Evolutionary conservation across 768 basidiomycete species (phyloP).

Genomic region (Postia placenta): DNA sequence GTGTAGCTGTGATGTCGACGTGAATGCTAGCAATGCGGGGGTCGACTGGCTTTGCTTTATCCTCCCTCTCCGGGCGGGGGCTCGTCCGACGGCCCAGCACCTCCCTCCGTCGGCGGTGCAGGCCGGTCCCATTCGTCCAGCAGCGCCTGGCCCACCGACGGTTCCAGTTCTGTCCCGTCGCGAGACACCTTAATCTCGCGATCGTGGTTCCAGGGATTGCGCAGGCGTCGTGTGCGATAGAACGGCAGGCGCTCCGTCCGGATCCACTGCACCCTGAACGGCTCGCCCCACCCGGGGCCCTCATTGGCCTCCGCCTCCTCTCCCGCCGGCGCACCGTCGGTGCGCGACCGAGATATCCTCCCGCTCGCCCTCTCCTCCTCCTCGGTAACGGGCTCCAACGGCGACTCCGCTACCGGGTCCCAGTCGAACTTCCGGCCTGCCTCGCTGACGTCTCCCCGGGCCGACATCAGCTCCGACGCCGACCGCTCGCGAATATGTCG

Average conservation of each 20-base stretch:
- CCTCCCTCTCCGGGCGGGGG: background rate
- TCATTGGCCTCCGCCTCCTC: constrained; percentile 11
- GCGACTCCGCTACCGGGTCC: constrained; percentile 1
- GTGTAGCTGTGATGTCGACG: no score
- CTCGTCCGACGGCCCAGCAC: constrained; percentile 1
- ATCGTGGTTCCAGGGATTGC: constrained; percentile 92
- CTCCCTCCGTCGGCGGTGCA: constrained; percentile 12
- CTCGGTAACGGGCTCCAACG: constrained; percentile 16
- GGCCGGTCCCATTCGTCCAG: constrained; percentile 62
- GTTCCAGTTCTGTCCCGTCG: constrained; percentile 92
- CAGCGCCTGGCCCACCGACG: constrained; percentile 58
- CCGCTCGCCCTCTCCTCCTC: constrained; percentile 17
- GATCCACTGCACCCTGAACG: constrained; percentile 84
- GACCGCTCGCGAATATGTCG: constrained; percentile 25
- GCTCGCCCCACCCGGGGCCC: constrained; percentile 54
- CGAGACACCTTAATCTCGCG: constrained; percentile 76
- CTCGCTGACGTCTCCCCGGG: background rate
- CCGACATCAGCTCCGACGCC: constrained; percentile 1
- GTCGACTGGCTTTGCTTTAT: no score
- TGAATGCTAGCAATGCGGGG: no score
- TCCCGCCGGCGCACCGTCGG: constrained; percentile 11
- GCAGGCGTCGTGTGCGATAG: constrained; percentile 65
- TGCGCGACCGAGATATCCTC: constrained; percentile 10
- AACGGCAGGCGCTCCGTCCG: constrained; percentile 69
- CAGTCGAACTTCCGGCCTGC: constrained; percentile 7